Evolutionary conservation across 108 stramenopile species (phyloP).

Genomic region (Fistulifera solaris): DNA sequence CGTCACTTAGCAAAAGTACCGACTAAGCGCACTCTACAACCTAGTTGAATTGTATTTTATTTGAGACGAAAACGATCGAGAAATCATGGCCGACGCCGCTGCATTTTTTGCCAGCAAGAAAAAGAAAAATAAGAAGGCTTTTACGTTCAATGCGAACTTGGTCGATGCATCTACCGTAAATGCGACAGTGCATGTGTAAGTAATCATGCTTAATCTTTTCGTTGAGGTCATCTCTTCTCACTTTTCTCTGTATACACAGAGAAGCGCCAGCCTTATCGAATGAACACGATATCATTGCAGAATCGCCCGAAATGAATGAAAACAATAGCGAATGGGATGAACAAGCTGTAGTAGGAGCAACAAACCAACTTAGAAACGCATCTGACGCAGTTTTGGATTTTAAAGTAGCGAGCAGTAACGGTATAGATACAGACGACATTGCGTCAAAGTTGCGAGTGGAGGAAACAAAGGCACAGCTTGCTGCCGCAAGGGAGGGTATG

Average conservation of each 20-base stretch:
- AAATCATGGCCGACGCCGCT: conserved; percentile 70
- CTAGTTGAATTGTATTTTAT: no score
- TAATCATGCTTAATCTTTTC: neutral
- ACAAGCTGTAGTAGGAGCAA: conserved; percentile 33
- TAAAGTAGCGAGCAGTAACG: no score
- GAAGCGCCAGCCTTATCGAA: conserved; percentile 70
- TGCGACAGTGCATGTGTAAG: conserved; percentile 53
- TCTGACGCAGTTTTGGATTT: no score
- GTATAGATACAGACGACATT: conserved; percentile 50
- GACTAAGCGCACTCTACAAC: no score
- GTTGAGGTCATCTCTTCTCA: neutral
- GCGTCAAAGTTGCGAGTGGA: conserved; percentile 75
- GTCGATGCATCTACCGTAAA: conserved; percentile 68
- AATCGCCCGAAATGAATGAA: neutral
- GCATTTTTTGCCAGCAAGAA: conserved; percentile 86
- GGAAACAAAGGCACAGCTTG: conserved; percentile 73
- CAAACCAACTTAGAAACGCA: neutral
- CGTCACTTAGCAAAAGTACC: no score
- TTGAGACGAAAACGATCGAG: conserved; percentile 4
- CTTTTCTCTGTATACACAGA: conserved; percentile 20
- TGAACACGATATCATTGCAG: conserved; percentile 18
- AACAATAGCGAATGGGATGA: conserved; percentile 63
- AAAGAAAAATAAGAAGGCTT: conserved; percentile 71
- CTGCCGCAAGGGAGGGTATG: conserved; percentile 79
- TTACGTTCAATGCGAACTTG: conserved; percentile 86